Conservation (phyloP, 208 protist species). For the Eutreptiella sp. region DNA sequence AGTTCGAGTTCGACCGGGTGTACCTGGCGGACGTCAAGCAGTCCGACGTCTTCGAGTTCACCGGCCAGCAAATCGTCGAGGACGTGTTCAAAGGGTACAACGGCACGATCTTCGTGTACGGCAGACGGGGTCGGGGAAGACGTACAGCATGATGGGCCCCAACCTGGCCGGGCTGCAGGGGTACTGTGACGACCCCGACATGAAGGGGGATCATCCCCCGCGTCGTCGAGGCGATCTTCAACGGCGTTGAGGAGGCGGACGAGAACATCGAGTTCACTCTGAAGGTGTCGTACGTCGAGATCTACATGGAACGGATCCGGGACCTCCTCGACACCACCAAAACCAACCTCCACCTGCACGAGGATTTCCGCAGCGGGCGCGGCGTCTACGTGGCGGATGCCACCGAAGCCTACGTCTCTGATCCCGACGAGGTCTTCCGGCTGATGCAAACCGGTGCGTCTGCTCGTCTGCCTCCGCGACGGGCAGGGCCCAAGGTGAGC, state of each 20-base stretch:
- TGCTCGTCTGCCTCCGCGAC: no score
- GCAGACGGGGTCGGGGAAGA: conserved; percentile 56
- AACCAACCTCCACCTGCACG: conserved; percentile 42
- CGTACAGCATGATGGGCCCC: conserved; percentile 58
- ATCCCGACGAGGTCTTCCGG: conserved; percentile 69
- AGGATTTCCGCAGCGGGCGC: conserved; percentile 52
- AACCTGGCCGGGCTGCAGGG: background rate
- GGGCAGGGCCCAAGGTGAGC: no score
- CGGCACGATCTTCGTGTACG: conserved; percentile 66
- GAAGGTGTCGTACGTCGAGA: conserved; percentile 87
- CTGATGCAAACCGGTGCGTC: conserved; percentile 65
- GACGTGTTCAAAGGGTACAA: conserved; percentile 68
- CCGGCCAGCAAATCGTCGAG: conserved; percentile 20
- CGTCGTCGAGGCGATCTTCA: conserved; percentile 80
- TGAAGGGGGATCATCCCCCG: conserved; percentile 79
- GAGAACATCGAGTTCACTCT: conserved; percentile 80
- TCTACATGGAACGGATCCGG: conserved; percentile 93
- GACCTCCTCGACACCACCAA: conserved; percentile 76
- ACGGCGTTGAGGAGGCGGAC: conserved; percentile 54
- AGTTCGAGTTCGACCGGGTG: conserved; percentile 31
- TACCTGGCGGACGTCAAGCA: conserved; percentile 28
- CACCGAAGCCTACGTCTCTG: conserved; percentile 69
- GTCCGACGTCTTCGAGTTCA: conserved; percentile 27
- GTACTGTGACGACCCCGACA: background rate
- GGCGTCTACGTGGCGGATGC: conserved; percentile 78